Evolutionary conservation across 1,139 yeast species (phyloP).

Genomic region (Yamadazyma taylorii): DNA sequence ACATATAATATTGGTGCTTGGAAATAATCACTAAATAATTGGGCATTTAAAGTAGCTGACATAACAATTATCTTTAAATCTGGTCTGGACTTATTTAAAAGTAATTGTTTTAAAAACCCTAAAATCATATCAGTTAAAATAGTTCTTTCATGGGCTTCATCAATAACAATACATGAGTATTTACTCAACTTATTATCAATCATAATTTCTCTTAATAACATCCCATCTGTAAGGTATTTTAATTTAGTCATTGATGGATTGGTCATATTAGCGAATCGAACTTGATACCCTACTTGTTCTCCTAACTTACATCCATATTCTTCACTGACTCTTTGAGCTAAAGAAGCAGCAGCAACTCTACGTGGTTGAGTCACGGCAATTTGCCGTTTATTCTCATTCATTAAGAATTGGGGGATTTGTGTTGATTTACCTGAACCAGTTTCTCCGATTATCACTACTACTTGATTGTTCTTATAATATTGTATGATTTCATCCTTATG

Average conservation of each 20-base stretch:
- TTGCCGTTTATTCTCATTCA: constrained; percentile 49
- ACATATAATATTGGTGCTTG: constrained; percentile 79
- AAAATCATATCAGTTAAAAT: constrained; percentile 84
- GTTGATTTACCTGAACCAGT: constrained; percentile 99
- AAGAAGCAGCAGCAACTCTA: constrained; percentile 93
- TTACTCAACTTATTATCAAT: constrained; percentile 60
- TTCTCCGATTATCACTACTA: constrained; percentile 86
- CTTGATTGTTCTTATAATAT: constrained; percentile 57
- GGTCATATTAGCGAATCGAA: constrained; percentile 62
- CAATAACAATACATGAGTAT: constrained; percentile 80
- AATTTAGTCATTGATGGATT: constrained; percentile 52
- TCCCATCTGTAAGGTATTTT: constrained; percentile 94
- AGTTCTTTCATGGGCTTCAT: constrained; percentile 98
- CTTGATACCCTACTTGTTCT: constrained; percentile 88
- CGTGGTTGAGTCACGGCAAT: constrained; percentile 97
- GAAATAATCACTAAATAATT: constrained; percentile 77
- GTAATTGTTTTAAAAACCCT: constrained; percentile 78
- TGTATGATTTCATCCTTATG: constrained; percentile 65
- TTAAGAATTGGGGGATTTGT: constrained; percentile 89
- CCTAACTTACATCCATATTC: constrained; percentile 82
- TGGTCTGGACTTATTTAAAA: constrained; percentile 47
- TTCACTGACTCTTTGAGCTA: constrained; percentile 90
- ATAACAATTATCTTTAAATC: constrained; percentile 65
- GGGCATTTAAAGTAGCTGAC: constrained; percentile 98
- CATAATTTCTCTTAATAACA: constrained; percentile 91